phyloP scores from a whole-genome alignment of 768 basidiomycete genomes.

The Roridomyces roridus region DNA sequence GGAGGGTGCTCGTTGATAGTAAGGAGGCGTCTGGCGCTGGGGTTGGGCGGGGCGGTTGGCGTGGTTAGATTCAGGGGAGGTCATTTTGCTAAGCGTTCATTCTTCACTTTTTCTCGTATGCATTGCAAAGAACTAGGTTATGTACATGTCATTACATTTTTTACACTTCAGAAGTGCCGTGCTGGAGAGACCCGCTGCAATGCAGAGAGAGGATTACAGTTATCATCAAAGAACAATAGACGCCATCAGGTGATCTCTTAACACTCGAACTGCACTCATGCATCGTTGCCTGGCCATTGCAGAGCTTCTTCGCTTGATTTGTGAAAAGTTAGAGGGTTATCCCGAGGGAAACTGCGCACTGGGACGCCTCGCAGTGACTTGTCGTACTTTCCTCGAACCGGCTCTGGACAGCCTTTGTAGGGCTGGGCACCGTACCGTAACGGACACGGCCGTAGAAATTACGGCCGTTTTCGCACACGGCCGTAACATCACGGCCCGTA shows the following conservation, averaged over 20 bases:
- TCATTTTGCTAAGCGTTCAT: conserved; percentile 18
- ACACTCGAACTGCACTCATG: too few relatives aligned
- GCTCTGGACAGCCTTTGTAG: not conserved
- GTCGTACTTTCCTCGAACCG: not conserved
- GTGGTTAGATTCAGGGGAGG: conserved; percentile 37
- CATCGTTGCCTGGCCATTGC: not conserved
- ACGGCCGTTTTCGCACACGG: too few relatives aligned
- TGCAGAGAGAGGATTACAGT: too few relatives aligned
- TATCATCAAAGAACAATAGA: too few relatives aligned
- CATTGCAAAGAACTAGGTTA: not conserved
- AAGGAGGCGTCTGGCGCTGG: conserved; percentile 61
- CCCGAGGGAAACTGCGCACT: not conserved
- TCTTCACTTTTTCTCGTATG: not conserved
- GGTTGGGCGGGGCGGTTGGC: conserved; percentile 50
- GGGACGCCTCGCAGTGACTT: not conserved
- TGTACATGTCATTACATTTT: too few relatives aligned
- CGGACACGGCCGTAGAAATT: too few relatives aligned
- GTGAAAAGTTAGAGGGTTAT: not conserved
- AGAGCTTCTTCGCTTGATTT: not conserved
- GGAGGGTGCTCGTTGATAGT: conserved; percentile 72
- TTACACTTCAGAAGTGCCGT: too few relatives aligned
- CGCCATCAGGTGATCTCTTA: too few relatives aligned
- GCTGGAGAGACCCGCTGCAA: too few relatives aligned
- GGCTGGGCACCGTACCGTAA: too few relatives aligned
- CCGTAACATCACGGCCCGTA: too few relatives aligned